Evolutionary conservation across 129 eudicot species (phyloP).

Genomic region (Pseudognaphalium luteoalbum): DNA sequence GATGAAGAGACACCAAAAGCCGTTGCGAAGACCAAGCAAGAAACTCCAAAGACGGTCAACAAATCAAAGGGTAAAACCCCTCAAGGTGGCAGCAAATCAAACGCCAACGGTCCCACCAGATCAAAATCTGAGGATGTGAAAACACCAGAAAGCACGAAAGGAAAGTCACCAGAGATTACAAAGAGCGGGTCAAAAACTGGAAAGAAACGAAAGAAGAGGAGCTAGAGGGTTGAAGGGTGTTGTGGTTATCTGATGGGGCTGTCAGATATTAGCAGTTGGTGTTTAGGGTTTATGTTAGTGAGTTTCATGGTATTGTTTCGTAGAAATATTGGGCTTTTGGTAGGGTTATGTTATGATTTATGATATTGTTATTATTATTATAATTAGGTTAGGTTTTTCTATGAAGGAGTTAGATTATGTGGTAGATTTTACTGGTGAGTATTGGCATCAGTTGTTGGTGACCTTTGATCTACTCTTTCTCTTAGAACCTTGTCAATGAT

Average conservation of each 20-base stretch:
- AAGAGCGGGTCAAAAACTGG: slow-evolving; percentile 60
- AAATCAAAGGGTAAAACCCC: slow-evolving; percentile 65
- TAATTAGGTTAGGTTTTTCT: slow-evolving; percentile 33
- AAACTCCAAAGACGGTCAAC: slow-evolving; percentile 39
- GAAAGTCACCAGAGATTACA: slow-evolving; percentile 38
- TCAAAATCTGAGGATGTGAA: slow-evolving; percentile 46
- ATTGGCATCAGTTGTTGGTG: neutral
- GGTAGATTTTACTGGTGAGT: slow-evolving; percentile 22
- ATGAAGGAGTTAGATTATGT: slow-evolving; percentile 38
- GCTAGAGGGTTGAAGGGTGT: slow-evolving; percentile 32
- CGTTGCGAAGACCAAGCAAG: slow-evolving; percentile 40
- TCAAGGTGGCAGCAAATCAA: slow-evolving; percentile 42
- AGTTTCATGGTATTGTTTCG: slow-evolving; percentile 5
- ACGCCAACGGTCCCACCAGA: slow-evolving; percentile 41
- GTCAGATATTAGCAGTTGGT: slow-evolving; percentile 34
- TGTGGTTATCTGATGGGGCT: slow-evolving; percentile 21
- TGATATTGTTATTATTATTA: slow-evolving; percentile 4
- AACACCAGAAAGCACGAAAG: slow-evolving; percentile 48
- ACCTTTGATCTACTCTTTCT: slow-evolving; percentile 20
- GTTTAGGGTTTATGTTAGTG: slow-evolving; percentile 35
- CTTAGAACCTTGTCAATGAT: slow-evolving; percentile 20
- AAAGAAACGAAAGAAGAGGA: slow-evolving; percentile 53
- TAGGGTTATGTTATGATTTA: slow-evolving; percentile 25
- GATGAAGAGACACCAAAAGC: slow-evolving; percentile 45
- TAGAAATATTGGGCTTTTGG: slow-evolving; percentile 14